Evolutionary conservation across 306 rosid genomes (phyloP).

Genomic region (Luffa aegyptiaca): DNA sequence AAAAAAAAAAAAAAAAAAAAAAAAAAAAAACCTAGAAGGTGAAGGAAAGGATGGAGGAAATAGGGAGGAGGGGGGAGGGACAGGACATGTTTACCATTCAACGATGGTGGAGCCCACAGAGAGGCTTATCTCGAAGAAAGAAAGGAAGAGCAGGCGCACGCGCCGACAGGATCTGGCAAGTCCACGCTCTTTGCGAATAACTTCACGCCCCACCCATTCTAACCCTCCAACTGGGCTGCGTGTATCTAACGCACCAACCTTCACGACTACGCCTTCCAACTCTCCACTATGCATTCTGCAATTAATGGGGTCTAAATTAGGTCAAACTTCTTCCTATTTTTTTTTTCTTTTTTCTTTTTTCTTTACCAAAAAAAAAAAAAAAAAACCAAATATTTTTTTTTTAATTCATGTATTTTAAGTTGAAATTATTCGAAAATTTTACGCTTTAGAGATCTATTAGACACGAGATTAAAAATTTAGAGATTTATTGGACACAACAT

Average conservation of each 20-base stretch:
- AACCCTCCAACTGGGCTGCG: slow-evolving; percentile 8
- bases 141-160: neutral
- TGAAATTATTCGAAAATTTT: too few species aligned
- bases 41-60: neutral
- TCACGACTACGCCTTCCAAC: too few species aligned
- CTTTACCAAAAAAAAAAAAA: too few species aligned
- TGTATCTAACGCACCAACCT: neutral
- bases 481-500: too few species aligned
- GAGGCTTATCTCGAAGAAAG: neutral
- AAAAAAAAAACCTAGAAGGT: too few species aligned
- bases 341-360: neutral
- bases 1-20: too few species aligned
- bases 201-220: neutral
- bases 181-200: neutral
- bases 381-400: too few species aligned
- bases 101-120: slow-evolving; percentile 1
- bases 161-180: neutral
- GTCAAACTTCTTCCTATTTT: slow-evolving; percentile 23
- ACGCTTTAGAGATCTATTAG: too few species aligned
- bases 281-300: slow-evolving; percentile 6
- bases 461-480: too few species aligned
- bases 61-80: neutral
- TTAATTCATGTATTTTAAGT: too few species aligned
- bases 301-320: slow-evolving; percentile 34
- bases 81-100: slow-evolving; percentile 30